phyloP scores from a whole-genome alignment of 768 basidiomycete species.

The Russula earlei region DNA sequence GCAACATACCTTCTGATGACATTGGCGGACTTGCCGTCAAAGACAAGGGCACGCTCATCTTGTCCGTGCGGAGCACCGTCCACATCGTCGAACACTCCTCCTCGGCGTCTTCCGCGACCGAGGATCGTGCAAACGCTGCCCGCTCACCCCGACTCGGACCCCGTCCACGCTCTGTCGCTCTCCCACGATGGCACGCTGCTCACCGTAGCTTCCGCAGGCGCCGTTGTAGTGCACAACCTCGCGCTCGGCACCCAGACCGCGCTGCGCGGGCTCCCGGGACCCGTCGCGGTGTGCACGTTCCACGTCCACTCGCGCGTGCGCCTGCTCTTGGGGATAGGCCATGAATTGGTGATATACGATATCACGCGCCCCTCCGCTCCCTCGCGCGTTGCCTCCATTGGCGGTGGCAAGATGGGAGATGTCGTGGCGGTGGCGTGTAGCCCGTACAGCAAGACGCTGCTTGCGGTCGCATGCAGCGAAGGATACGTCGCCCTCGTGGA shows the following conservation, averaged over 20 bases:
- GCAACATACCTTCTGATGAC: slow-evolving; percentile 25
- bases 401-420: slow-evolving; percentile 36
- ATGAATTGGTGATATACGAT: slow-evolving; percentile 53
- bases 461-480: slow-evolving; percentile 45
- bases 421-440: slow-evolving; percentile 52
- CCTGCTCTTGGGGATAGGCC: slow-evolving; percentile 45
- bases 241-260: slow-evolving; percentile 41
- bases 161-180: slow-evolving; percentile 45
- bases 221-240: slow-evolving; percentile 54
- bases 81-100: slow-evolving; percentile 40
- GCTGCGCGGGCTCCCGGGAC: slow-evolving; percentile 44
- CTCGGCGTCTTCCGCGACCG: slow-evolving; percentile 25
- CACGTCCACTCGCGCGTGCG: slow-evolving; percentile 54
- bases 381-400: slow-evolving; percentile 41
- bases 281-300: slow-evolving; percentile 45
- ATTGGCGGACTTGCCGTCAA: slow-evolving; percentile 28
- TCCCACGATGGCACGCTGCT: slow-evolving; percentile 51
- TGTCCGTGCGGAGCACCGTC: slow-evolving; percentile 37
- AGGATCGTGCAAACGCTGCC: slow-evolving; percentile 41
- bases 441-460: slow-evolving; percentile 68
- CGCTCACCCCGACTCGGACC: slow-evolving; percentile 35
- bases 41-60: slow-evolving; percentile 37
- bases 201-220: slow-evolving; percentile 42
- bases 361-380: slow-evolving; percentile 48
- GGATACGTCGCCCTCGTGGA: slow-evolving; percentile 56